Evolutionary conservation across 805 yeast species (phyloP), one percentile per base, ranked within the genome.

Genomic region (Teunomyces barrocoloradensis): DNA sequence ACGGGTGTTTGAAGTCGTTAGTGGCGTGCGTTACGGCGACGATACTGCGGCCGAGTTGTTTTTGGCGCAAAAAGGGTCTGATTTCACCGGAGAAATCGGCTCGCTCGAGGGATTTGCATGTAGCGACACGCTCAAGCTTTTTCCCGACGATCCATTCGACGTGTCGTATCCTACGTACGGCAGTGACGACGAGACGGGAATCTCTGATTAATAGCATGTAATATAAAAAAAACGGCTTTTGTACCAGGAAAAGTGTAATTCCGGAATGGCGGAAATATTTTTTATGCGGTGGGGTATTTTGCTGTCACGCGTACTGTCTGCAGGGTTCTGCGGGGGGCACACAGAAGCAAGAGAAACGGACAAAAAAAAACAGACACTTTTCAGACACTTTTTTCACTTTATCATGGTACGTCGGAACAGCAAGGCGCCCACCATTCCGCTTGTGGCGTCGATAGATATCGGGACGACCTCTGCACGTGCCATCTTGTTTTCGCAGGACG

Each of bases 401-500:
- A n/a, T 15, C 20, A 9, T 73, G 78, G 69, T 71, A 20, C 75
- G 78, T 52, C 73, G 78, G 54, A 60, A 66, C 36, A 64, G 71
- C 45, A 67, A 63, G 46, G 74, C 75, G 6, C 77, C 77, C 4
- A 55, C 64, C 45, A 57, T 61, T 36, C 74, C 77, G 3, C 63
- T 73, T 17, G 64, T 88, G 43, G 90, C 88, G 12, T 80, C 95
- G 47, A 82, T 89, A 37, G 97, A 89, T 65, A 88, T 84, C 42
- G 97, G 97, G 34, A 90, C 97, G 23, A 90, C 96, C 1, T 87
- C 96, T 17, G 87, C 96, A 18, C 78, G 98, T 57, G 91, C 87
- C 36, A 91, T 91, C 50, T 75, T 89, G 42, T 92, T 91, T 70
- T 74, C 81, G 58, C 77, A 78, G 53, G 72, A 73, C 36, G 96